Evolutionary conservation across 2,329 filamentous ascomycete genomes (phyloP).

Genomic region (Cordyceps javanica): DNA sequence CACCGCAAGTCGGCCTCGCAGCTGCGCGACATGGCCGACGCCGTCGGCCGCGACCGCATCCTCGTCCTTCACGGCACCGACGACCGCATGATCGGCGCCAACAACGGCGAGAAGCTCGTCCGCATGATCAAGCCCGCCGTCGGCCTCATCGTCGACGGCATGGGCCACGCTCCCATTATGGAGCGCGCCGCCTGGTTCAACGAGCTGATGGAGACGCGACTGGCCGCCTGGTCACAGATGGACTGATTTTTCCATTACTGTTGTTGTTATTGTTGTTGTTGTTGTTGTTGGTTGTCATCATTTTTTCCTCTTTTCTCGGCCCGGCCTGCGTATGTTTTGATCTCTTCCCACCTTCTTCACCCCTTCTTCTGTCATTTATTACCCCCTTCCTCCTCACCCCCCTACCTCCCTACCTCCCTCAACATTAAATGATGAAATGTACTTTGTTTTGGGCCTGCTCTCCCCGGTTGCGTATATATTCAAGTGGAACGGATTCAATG

Average conservation of each 20-base stretch:
- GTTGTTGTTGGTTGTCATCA: too few species aligned
- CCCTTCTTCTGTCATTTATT: neutral
- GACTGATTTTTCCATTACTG: neutral
- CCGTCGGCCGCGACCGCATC: constrained; percentile 67
- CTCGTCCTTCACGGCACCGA: constrained; percentile 68
- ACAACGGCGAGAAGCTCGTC: constrained; percentile 64
- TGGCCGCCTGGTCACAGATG: constrained; percentile 47
- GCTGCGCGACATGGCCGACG: constrained; percentile 57
- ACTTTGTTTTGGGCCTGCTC: neutral
- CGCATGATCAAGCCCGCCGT: constrained; percentile 56
- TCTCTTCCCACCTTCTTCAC: too few species aligned
- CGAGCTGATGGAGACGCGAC: constrained; percentile 49
- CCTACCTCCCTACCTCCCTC: neutral
- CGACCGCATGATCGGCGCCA: constrained; percentile 72
- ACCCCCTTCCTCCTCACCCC: neutral
- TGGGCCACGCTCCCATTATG: constrained; percentile 69
- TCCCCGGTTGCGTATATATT: neutral
- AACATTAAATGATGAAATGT: neutral
- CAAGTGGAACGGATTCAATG: neutral
- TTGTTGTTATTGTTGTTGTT: neutral
- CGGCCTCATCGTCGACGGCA: constrained; percentile 58
- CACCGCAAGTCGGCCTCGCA: constrained; percentile 68
- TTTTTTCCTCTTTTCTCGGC: too few species aligned
- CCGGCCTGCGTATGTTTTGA: neutral
- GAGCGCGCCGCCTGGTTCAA: constrained; percentile 69